A percentile compares a stretch with the other conserved stretches of the same genome.
Evolutionary conservation across 2,329 filamentous ascomycete genomes (phyloP).

Genomic region (Purpureocillium lavendulum): DNA sequence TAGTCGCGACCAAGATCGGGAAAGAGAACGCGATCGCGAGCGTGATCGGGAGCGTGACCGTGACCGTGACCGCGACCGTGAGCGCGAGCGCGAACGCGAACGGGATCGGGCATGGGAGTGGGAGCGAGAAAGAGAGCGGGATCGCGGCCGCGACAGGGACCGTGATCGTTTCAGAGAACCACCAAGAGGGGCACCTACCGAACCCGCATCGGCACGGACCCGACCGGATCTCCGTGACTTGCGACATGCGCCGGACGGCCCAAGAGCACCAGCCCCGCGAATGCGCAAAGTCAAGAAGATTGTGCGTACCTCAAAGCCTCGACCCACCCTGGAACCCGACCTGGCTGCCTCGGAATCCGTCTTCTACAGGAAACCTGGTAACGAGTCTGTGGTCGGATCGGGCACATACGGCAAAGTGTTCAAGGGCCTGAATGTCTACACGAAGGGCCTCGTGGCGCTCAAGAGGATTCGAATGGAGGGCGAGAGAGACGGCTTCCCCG

Average conservation of each 20-base stretch:
- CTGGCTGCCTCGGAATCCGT: conserved; percentile 77
- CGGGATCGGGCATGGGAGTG: no score
- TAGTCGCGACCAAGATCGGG: conserved; percentile 22
- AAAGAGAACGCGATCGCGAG: no score
- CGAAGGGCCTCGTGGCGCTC: conserved; percentile 70
- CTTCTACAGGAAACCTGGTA: conserved; percentile 92
- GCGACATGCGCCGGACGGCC: conserved; percentile 22
- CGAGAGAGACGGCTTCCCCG: conserved; percentile 82
- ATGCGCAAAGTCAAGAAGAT: conserved; percentile 59
- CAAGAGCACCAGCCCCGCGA: conserved; percentile 30
- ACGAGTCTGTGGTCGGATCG: conserved; percentile 91
- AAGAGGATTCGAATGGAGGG: conserved; percentile 94
- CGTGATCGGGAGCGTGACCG: no score
- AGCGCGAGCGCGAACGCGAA: no score
- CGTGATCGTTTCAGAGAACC: conserved; percentile 34
- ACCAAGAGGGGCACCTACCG: conserved; percentile 41
- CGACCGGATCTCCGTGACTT: conserved; percentile 25
- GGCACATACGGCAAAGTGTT: conserved; percentile 96
- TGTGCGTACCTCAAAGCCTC: conserved; percentile 61
- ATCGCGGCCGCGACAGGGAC: no score
- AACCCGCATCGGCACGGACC: conserved; percentile 41
- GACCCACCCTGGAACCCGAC: conserved; percentile 63
- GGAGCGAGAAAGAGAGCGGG: no score
- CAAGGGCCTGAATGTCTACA: conserved; percentile 90
- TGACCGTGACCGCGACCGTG: no score